Evolutionary conservation across 139 green algal genomes (phyloP).

Genomic region (Coccomyxa sp.): DNA sequence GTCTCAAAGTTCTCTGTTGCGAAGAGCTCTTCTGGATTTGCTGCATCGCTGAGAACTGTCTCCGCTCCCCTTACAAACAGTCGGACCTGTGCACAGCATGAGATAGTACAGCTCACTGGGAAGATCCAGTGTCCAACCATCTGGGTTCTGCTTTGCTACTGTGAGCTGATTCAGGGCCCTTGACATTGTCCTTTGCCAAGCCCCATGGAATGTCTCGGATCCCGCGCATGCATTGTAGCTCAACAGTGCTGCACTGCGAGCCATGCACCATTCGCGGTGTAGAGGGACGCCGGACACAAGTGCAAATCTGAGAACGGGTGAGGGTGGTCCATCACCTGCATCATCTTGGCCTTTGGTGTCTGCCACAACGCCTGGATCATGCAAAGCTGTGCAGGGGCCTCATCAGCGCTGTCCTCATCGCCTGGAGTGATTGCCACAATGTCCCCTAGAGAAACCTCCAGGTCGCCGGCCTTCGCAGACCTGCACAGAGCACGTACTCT

Average conservation of each 20-base stretch:
- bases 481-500: conserved; percentile 8
- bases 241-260: no score
- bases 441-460: conserved; percentile 39
- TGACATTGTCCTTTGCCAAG: no score
- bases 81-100: conserved; percentile 54
- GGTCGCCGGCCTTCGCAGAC: conserved; percentile 36
- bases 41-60: conserved; percentile 89
- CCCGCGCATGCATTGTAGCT: no score
- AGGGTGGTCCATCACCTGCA: no score
- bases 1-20: conserved; percentile 42
- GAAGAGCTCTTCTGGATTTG: conserved; percentile 77
- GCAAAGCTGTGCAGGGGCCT: conserved; percentile 30
- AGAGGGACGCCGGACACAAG: no score
- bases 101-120: not conserved
- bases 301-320: no score
- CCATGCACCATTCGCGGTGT: no score
- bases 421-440: conserved; percentile 40
- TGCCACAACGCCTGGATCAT: conserved; percentile 72
- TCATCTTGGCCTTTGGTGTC: conserved; percentile 25
- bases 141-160: no score
- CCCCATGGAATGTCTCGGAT: no score
- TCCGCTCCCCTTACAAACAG: conserved; percentile 63
- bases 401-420: conserved; percentile 16
- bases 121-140: no score
- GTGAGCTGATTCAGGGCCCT: no score